A percentile compares a stretch with the other conserved stretches of the same genome.
These are phyloP conservation scores for Malania oleifera DNA, from an alignment of 164 flowering plant species.

Conservation along the genomic window DNA sequence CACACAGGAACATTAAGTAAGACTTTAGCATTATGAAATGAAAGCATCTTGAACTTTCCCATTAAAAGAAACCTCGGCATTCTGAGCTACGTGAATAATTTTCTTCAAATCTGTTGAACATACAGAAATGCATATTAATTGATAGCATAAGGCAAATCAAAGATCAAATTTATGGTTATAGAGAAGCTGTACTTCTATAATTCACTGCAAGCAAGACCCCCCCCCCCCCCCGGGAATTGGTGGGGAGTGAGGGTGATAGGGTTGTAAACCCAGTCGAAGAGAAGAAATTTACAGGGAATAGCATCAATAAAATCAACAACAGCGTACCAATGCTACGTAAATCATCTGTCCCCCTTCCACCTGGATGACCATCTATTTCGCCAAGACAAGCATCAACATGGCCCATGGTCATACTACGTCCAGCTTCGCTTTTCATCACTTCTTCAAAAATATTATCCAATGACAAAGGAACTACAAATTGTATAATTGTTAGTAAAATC, in stretches of 20 bases:
- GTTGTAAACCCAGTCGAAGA: too few relatives aligned
- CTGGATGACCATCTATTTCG: constrained; percentile 42
- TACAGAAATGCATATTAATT: constrained; percentile 3
- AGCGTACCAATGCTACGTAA: constrained; percentile 61
- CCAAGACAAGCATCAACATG: constrained; percentile 58
- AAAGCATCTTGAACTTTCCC: constrained; percentile 1
- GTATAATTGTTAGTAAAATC: constrained; percentile 2
- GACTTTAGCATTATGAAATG: not conserved
- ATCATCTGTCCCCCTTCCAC: constrained; percentile 35
- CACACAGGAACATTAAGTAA: not conserved
- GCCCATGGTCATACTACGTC: constrained; percentile 64
- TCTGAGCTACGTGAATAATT: constrained; percentile 60
- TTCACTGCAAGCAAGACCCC: too few relatives aligned
- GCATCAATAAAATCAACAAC: too few relatives aligned
- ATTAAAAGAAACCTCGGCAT: constrained; percentile 52
- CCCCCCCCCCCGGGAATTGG: too few relatives aligned
- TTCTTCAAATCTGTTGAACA: constrained; percentile 49
- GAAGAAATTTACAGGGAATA: too few relatives aligned
- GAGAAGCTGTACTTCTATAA: too few relatives aligned
- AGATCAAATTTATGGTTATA: too few relatives aligned
- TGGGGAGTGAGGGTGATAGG: too few relatives aligned
- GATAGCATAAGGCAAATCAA: not conserved
- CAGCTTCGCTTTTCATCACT: constrained; percentile 64
- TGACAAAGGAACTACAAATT: constrained; percentile 58
- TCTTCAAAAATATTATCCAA: constrained; percentile 59